Conservation (phyloP, 208 protist species). For the Leishmania mexicana region DNA sequence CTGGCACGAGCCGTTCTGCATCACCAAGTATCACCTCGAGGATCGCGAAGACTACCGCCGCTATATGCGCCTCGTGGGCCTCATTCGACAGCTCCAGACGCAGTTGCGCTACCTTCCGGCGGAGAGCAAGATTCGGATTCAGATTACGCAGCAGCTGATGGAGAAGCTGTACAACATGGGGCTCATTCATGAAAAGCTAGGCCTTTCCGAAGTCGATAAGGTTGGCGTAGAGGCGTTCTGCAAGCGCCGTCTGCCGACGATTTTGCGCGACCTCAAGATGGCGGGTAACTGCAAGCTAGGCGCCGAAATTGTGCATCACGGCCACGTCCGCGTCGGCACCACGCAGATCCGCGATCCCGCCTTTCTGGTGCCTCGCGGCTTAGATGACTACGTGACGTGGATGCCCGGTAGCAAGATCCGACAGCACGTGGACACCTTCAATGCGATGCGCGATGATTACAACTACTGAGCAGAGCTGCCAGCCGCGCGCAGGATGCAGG, state of each 20-base stretch:
- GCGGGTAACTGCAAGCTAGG: constrained; percentile 87
- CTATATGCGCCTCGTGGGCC: constrained; percentile 87
- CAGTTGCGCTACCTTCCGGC: constrained; percentile 88
- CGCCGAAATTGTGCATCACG: constrained; percentile 85
- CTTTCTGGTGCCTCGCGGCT: constrained; percentile 82
- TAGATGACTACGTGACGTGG: constrained; percentile 92
- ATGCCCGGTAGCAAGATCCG: constrained; percentile 90
- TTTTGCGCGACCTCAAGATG: constrained; percentile 89
- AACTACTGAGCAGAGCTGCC: constrained; percentile 40
- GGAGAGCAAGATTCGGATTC: constrained; percentile 87
- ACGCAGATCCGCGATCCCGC: constrained; percentile 88
- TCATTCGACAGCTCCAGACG: constrained; percentile 86
- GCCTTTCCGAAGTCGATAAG: constrained; percentile 90
- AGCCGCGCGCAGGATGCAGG: not conserved
- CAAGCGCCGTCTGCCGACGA: constrained; percentile 85
- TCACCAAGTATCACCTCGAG: constrained; percentile 93
- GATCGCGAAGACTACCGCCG: constrained; percentile 93
- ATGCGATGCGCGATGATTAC: constrained; percentile 87
- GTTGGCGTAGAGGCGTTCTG: constrained; percentile 91
- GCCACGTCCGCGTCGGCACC: constrained; percentile 89
- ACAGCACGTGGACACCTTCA: constrained; percentile 89
- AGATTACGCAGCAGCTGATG: constrained; percentile 91
- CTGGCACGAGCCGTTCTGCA: constrained; percentile 92
- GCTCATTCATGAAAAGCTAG: constrained; percentile 84
- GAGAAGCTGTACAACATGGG: constrained; percentile 93